These are phyloP conservation scores for Sugiyamaella novakii DNA, from an alignment of 1,139 yeast genomes.

Conservation along the genomic window DNA sequence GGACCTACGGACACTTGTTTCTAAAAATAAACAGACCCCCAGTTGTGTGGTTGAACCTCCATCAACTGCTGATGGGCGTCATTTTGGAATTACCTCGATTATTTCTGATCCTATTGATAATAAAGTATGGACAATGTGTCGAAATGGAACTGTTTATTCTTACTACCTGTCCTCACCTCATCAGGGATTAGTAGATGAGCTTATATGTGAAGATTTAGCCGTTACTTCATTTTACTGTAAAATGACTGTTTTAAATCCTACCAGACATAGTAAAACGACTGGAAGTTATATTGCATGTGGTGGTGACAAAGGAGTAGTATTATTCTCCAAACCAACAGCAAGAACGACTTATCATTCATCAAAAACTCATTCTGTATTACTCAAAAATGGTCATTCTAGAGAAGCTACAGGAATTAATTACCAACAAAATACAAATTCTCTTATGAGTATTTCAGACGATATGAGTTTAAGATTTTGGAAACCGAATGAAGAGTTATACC, in stretches of 20 bases:
- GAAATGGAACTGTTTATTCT: conserved; percentile 28
- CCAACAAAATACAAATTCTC: conserved; percentile 24
- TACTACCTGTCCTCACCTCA: conserved; percentile 21
- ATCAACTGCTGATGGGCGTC: conserved; percentile 17
- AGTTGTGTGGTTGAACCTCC: conserved; percentile 13
- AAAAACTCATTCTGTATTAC: conserved; percentile 18
- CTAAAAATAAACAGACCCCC: conserved; percentile 17
- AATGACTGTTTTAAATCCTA: conserved; percentile 22
- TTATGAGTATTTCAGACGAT: conserved; percentile 30
- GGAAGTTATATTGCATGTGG: conserved; percentile 30
- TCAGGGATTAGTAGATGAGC: conserved; percentile 24
- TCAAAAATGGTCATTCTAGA: conserved; percentile 21
- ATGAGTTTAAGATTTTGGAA: conserved; percentile 23
- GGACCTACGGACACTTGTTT: conserved; percentile 30
- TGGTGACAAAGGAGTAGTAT: conserved; percentile 24
- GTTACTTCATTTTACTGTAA: conserved; percentile 27
- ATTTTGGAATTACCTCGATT: conserved; percentile 29
- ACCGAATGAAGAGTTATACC: conserved; percentile 10
- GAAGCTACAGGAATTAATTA: conserved; percentile 26
- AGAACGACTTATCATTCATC: conserved; percentile 1
- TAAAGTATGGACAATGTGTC: conserved; percentile 32
- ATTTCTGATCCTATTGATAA: conserved; percentile 28
- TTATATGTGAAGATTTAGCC: conserved; percentile 23
- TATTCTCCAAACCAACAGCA: conserved; percentile 26
- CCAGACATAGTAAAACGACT: conserved; percentile 4